phyloP scores from a whole-genome alignment of 257 asterid species.

The Scutellaria galericulata region DNA sequence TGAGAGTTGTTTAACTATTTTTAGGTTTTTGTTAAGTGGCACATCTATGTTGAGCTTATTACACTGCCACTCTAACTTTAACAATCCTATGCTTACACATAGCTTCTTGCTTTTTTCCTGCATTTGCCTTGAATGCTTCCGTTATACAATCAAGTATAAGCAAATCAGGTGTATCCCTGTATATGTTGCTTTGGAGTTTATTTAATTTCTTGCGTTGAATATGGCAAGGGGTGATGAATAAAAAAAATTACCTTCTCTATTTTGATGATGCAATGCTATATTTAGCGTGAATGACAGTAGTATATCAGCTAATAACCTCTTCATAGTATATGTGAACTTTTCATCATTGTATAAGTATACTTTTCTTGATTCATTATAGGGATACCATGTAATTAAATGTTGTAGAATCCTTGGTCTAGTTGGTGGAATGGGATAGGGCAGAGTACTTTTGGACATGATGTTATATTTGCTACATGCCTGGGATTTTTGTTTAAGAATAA shows the following conservation, averaged over 20 bases:
- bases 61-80: background rate
- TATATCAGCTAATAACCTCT: conserved; percentile 5
- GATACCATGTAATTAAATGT: background rate
- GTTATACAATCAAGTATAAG: conserved; percentile 1
- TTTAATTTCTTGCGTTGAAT: background rate
- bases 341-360: background rate
- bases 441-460: conserved; percentile 16
- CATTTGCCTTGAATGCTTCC: background rate
- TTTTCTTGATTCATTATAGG: background rate
- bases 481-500: conserved; percentile 32
- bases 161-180: background rate
- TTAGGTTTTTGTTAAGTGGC: background rate
- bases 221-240: background rate
- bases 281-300: background rate
- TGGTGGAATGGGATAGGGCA: background rate
- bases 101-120: conserved; percentile 13
- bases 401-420: background rate
- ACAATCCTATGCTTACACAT: background rate
- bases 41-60: background rate
- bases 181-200: background rate
- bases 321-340: background rate
- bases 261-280: background rate
- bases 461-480: conserved; percentile 13
- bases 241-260: background rate
- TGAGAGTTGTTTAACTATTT: background rate